Evolutionary conservation across 345 rosid species (phyloP).

Genomic region (Durio zibethinus): DNA sequence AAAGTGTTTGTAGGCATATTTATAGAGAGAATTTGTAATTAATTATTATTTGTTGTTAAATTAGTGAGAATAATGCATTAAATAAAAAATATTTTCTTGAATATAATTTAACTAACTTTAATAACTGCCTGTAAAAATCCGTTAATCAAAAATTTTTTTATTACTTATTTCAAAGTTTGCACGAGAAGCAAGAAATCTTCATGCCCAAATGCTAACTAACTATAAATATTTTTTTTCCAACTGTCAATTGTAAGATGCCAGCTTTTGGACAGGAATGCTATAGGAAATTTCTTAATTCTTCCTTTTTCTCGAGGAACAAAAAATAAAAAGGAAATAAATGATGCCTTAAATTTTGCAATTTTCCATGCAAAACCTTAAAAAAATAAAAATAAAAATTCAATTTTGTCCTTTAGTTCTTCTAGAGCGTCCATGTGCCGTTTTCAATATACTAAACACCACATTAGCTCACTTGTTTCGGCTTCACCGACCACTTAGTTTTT

Average conservation of each 20-base stretch:
- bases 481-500: constrained; percentile 30
- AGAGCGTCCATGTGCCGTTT: constrained; percentile 45
- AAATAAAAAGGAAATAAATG: neutral
- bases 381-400: neutral
- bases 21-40: too few species aligned
- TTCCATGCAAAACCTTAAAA: neutral
- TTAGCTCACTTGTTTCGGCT: constrained; percentile 36
- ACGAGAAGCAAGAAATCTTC: neutral
- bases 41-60: too few species aligned
- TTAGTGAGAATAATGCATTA: too few species aligned
- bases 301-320: neutral
- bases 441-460: constrained; percentile 34
- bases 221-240: neutral
- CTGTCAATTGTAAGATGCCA: neutral
- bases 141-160: too few species aligned
- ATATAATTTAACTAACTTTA: too few species aligned
- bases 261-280: neutral
- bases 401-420: constrained; percentile 10
- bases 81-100: too few species aligned
- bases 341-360: neutral
- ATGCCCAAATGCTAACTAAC: neutral
- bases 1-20: too few species aligned
- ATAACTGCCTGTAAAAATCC: too few species aligned
- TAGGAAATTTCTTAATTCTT: neutral
- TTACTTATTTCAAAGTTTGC: neutral